Conservation (phyloP, 192 early-diverging fungal species). For the Endogone sp. region DNA sequence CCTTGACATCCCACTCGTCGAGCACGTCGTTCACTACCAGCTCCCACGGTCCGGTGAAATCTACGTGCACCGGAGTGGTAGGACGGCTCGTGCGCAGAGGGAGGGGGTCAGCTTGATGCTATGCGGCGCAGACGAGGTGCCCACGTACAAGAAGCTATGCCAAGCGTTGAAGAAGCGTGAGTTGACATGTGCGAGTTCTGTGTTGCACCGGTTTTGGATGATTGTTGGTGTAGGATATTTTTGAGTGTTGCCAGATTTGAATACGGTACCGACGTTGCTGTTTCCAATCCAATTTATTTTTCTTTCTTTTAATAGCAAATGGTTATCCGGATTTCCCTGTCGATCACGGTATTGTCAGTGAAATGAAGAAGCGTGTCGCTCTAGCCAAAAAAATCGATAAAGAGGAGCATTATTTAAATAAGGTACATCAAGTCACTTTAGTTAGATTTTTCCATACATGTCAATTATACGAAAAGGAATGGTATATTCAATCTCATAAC, state of each 20-base stretch:
- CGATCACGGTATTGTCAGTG: constrained; percentile 62
- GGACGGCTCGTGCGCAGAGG: constrained; percentile 84
- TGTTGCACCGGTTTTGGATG: background rate
- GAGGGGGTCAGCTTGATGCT: constrained; percentile 85
- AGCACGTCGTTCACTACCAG: constrained; percentile 96
- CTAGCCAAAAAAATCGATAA: constrained; percentile 82
- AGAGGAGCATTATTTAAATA: constrained; percentile 72
- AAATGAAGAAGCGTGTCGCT: constrained; percentile 71
- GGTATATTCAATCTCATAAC: too few relatives aligned
- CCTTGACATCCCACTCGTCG: constrained; percentile 88
- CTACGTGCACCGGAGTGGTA: constrained; percentile 94
- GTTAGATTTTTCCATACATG: background rate
- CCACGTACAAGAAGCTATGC: constrained; percentile 80
- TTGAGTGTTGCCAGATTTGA: background rate
- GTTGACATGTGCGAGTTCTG: background rate
- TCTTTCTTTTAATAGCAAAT: constrained; percentile 23
- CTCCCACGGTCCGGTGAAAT: constrained; percentile 86
- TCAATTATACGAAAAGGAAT: background rate
- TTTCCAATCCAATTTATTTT: too few relatives aligned
- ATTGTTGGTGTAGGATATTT: too few relatives aligned
- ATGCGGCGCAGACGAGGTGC: constrained; percentile 78
- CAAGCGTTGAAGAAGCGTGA: constrained; percentile 71
- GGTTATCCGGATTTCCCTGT: constrained; percentile 77
- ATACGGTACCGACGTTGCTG: too few relatives aligned
- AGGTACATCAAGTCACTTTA: constrained; percentile 46